A percentile compares a stretch with the other conserved stretches of the same genome.
These are phyloP conservation scores for Endothia cerciana DNA, from an alignment of 2,329 filamentous ascomycete species.

Conservation along the genomic window DNA sequence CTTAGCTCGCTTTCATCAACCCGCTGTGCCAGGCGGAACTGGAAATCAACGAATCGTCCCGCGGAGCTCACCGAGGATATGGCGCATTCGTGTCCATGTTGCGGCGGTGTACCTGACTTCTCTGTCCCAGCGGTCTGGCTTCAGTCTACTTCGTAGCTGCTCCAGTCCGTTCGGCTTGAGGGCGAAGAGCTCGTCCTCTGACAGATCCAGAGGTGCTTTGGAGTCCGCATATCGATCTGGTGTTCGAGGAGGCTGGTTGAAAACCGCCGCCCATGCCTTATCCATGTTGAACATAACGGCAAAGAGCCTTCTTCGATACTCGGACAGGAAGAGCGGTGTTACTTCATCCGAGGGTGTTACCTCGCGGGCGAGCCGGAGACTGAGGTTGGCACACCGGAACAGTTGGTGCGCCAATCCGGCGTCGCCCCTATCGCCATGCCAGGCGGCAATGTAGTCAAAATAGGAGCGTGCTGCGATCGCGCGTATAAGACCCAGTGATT, in stretches of 20 bases:
- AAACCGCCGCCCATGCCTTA: slow-evolving; percentile 4
- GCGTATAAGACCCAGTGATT: slow-evolving; percentile 1
- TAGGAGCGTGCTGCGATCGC: neutral
- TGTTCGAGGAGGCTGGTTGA: slow-evolving; percentile 10
- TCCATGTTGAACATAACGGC: neutral
- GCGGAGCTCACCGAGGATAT: neutral
- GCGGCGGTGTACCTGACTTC: neutral
- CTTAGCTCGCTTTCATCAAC: slow-evolving; percentile 3
- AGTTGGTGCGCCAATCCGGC: neutral
- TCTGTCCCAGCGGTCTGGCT: neutral
- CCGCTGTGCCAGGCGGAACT: neutral
- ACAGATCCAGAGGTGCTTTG: slow-evolving; percentile 5
- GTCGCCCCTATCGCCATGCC: neutral
- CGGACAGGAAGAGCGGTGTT: slow-evolving; percentile 3
- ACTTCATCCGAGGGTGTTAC: neutral
- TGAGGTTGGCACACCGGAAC: slow-evolving; percentile 5
- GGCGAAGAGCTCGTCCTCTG: slow-evolving; percentile 11
- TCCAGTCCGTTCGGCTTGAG: neutral
- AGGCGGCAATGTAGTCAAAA: neutral
- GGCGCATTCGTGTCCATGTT: slow-evolving; percentile 13
- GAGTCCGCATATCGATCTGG: slow-evolving; percentile 1
- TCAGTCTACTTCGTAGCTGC: neutral
- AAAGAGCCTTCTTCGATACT: slow-evolving; percentile 6
- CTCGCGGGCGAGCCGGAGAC: slow-evolving; percentile 8
- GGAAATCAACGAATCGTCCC: neutral